Conservation (phyloP, 2,329 filamentous ascomycete species). For the Decorospora gaudefroyi region DNA sequence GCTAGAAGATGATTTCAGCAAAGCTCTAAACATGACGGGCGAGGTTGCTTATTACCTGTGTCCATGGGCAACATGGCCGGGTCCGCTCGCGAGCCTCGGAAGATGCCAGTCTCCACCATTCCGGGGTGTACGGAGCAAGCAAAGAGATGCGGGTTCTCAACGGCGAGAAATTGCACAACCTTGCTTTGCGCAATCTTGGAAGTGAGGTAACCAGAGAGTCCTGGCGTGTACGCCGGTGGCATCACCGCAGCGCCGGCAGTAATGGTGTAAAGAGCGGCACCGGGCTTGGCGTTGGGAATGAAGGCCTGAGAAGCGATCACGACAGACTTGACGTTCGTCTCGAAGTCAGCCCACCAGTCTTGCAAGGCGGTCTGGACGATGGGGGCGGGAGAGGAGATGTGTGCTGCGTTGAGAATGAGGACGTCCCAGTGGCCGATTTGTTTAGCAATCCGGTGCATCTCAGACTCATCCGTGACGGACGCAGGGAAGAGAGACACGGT, state of each 20-base stretch:
- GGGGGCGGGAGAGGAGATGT: constrained; percentile 11
- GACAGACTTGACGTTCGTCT: constrained; percentile 28
- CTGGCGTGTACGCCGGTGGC: not conserved
- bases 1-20: constrained; percentile 13
- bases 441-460: constrained; percentile 19
- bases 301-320: constrained; percentile 16
- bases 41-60: too few relatives aligned
- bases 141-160: not conserved
- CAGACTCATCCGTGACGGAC: constrained; percentile 23
- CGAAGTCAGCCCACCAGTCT: constrained; percentile 29
- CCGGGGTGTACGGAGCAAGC: not conserved
- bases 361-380: constrained; percentile 11
- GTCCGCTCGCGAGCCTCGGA: not conserved
- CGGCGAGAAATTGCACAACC: not conserved
- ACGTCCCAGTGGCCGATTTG: constrained; percentile 25
- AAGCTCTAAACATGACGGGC: not conserved
- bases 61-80: not conserved
- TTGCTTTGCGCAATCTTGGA: not conserved
- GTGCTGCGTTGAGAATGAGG: constrained; percentile 26
- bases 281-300: not conserved
- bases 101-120: not conserved
- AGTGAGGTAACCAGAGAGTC: not conserved
- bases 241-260: not conserved
- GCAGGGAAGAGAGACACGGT: constrained; percentile 14
- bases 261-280: not conserved